phyloP scores from a whole-genome alignment of 2,329 filamentous ascomycete genomes.

The Cercospora sp. region DNA sequence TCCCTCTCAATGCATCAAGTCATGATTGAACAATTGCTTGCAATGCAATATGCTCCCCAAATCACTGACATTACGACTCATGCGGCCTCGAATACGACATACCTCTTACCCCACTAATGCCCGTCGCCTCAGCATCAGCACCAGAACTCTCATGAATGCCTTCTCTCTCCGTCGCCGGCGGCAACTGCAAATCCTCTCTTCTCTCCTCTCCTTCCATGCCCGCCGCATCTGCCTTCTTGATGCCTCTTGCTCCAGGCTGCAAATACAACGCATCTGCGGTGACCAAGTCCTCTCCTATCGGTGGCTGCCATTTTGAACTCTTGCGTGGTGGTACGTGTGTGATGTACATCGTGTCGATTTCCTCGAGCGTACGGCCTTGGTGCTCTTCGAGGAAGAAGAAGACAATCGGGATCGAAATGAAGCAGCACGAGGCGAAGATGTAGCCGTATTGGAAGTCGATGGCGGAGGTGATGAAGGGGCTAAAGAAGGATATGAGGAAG shows the following conservation, averaged over 20 bases:
- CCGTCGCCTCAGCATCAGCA: constrained; percentile 29
- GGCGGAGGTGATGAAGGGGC: constrained; percentile 70
- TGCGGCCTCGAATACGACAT: constrained; percentile 25
- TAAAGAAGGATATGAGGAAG: constrained; percentile 62
- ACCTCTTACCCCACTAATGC: constrained; percentile 31
- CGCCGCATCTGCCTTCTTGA: constrained; percentile 37
- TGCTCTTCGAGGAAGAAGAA: constrained; percentile 78
- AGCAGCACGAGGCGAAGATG: constrained; percentile 71
- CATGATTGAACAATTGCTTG: not conserved
- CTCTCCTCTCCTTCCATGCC: constrained; percentile 34
- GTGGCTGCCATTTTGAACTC: constrained; percentile 38
- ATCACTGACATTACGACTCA: not conserved
- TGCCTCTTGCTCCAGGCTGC: constrained; percentile 35
- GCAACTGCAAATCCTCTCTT: constrained; percentile 31
- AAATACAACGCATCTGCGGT: constrained; percentile 36
- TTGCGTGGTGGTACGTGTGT: constrained; percentile 38
- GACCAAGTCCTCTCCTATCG: constrained; percentile 35
- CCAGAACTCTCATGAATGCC: constrained; percentile 36
- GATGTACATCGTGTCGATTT: constrained; percentile 78
- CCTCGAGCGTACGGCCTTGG: constrained; percentile 71
- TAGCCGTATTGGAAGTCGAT: constrained; percentile 76
- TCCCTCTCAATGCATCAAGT: not conserved
- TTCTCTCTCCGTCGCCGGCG: constrained; percentile 28
- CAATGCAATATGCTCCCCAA: not conserved
- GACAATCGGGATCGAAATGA: constrained; percentile 64